Evolutionary conservation across 495 filamentous ascomycete species (phyloP).

Genomic region (Hapsidospora chrysogenum): DNA sequence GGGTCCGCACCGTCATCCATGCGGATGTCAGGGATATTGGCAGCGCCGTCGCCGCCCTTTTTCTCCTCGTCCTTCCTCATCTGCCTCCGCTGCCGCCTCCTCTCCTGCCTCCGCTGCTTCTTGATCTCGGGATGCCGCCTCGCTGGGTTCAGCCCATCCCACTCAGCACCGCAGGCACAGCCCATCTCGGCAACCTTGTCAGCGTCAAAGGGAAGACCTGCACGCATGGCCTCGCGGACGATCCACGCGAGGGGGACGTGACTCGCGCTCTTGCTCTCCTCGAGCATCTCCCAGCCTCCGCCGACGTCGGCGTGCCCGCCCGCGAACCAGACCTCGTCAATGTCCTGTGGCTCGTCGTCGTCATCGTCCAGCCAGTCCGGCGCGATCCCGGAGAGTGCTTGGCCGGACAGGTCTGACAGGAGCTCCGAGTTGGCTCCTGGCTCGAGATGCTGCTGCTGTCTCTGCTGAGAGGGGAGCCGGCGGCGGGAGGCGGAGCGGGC

Average conservation of each 20-base stretch:
- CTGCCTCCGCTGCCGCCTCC: neutral
- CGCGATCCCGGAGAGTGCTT: slow-evolving; percentile 12
- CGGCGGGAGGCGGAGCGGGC: slow-evolving; percentile 13
- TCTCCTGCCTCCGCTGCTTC: neutral
- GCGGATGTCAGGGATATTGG: slow-evolving; percentile 4
- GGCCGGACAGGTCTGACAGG: slow-evolving; percentile 10
- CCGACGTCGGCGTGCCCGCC: slow-evolving; percentile 74
- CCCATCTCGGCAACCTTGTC: slow-evolving; percentile 52
- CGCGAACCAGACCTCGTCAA: slow-evolving; percentile 74
- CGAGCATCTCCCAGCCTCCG: slow-evolving; percentile 56
- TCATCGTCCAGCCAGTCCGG: slow-evolving; percentile 20
- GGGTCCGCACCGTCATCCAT: slow-evolving; percentile 1
- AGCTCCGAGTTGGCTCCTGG: no score
- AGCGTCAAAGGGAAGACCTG: slow-evolving; percentile 54
- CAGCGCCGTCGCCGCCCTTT: no score
- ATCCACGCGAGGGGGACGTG: slow-evolving; percentile 74
- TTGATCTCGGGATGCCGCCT: neutral
- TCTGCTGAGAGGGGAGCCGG: slow-evolving; percentile 2
- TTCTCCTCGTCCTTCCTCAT: no score
- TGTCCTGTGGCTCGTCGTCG: slow-evolving; percentile 49
- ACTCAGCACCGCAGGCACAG: slow-evolving; percentile 9
- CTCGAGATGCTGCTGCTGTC: slow-evolving; percentile 6
- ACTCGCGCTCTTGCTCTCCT: slow-evolving; percentile 43
- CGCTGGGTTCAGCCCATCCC: neutral
- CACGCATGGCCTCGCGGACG: slow-evolving; percentile 60